Conservation (phyloP, 2,329 filamentous ascomycete genomes). For the Colletotrichum scovillei region DNA sequence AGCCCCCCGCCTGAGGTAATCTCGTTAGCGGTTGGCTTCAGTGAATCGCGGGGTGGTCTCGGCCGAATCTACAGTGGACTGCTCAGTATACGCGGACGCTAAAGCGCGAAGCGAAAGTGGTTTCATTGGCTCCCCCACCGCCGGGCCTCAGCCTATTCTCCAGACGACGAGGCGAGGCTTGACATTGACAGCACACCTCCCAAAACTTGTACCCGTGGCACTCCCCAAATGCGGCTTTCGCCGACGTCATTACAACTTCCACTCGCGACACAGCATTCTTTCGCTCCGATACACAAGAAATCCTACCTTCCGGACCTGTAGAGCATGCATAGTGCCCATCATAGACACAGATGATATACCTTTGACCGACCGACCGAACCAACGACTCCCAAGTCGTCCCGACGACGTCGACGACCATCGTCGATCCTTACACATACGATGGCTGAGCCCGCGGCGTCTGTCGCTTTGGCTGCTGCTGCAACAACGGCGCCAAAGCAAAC, state of each 20-base stretch:
- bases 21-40: neutral
- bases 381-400: neutral
- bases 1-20: no score
- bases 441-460: slow-evolving; percentile 29
- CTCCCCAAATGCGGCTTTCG: slow-evolving; percentile 17
- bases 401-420: neutral
- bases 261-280: neutral
- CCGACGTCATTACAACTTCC: slow-evolving; percentile 33
- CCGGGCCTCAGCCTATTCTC: neutral
- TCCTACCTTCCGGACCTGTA: neutral
- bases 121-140: neutral
- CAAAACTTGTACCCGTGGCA: neutral
- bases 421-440: slow-evolving; percentile 11
- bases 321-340: slow-evolving; percentile 25
- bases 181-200: slow-evolving; percentile 32
- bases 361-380: slow-evolving; percentile 6
- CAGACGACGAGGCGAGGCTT: slow-evolving; percentile 27
- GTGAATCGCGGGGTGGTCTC: slow-evolving; percentile 16
- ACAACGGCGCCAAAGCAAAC: slow-evolving; percentile 35
- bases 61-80: slow-evolving; percentile 31
- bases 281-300: neutral
- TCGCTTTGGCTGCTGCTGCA: slow-evolving; percentile 19
- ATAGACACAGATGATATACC: slow-evolving; percentile 15
- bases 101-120: neutral
- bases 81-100: neutral